Conservation (phyloP, 805 yeast species). For the Pichia paraexigua region DNA sequence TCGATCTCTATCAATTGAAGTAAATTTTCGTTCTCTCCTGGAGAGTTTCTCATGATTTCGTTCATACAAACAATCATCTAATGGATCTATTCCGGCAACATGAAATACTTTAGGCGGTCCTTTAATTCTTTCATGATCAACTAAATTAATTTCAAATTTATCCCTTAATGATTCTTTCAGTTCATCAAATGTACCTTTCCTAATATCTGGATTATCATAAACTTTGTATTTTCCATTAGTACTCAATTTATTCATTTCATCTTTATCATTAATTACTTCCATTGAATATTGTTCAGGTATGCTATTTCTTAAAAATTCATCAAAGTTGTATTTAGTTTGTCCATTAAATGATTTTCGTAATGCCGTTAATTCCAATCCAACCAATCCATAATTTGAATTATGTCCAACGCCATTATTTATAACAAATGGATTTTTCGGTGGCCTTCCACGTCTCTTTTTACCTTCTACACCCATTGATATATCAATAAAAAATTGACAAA, state of each 20-base stretch:
- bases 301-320: slow-evolving; percentile 17
- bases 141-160: slow-evolving; percentile 14
- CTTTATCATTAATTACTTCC: slow-evolving; percentile 10
- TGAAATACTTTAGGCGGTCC: background rate
- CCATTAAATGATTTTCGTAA: slow-evolving; percentile 16
- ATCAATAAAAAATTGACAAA: no score
- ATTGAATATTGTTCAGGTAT: slow-evolving; percentile 23
- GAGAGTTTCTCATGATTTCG: slow-evolving; percentile 52
- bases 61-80: slow-evolving; percentile 37
- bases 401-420: background rate
- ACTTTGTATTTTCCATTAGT: background rate
- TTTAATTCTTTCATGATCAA: slow-evolving; percentile 12
- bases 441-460: background rate
- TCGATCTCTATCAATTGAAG: slow-evolving; percentile 44
- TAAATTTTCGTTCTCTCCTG: slow-evolving; percentile 56
- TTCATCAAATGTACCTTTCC: background rate
- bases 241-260: background rate
- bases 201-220: background rate
- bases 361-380: slow-evolving; percentile 4
- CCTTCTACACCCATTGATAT: background rate
- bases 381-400: slow-evolving; percentile 1
- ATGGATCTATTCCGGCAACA: slow-evolving; percentile 31
- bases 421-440: background rate
- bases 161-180: background rate
- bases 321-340: slow-evolving; percentile 29